Conservation (phyloP, 179 eudicot genomes). For the Silene coronaria region DNA sequence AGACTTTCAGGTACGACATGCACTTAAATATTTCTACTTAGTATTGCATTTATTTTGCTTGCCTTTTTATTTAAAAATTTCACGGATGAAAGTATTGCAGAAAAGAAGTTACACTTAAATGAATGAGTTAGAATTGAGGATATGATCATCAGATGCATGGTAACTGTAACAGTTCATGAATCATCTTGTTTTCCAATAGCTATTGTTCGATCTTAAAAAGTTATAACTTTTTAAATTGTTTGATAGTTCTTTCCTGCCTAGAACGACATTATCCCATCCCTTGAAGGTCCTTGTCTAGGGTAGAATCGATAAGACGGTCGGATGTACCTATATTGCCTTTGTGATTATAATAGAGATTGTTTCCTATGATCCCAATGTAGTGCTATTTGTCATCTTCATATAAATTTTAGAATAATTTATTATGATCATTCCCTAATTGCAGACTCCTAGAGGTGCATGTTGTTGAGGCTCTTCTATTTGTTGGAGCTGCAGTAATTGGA, state of each 20-base stretch:
- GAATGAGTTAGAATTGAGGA: neutral
- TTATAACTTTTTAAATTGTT: too few relatives aligned
- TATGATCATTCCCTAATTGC: neutral
- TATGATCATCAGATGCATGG: neutral
- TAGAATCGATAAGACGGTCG: neutral
- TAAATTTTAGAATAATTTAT: too few relatives aligned
- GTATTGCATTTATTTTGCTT: neutral
- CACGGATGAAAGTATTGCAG: neutral
- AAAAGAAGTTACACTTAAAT: neutral
- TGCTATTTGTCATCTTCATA: neutral
- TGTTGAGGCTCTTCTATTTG: neutral
- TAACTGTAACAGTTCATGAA: neutral
- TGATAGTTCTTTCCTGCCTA: neutral
- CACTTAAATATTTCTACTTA: neutral
- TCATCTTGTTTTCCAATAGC: neutral
- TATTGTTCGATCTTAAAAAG: neutral
- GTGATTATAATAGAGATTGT: neutral
- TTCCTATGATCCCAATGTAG: neutral
- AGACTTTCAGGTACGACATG: neutral
- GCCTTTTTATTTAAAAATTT: neutral
- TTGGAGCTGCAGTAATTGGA: neutral
- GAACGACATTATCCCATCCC: neutral
- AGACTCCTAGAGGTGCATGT: neutral
- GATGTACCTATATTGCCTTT: neutral
- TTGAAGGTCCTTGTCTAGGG: neutral